Evolutionary conservation across 495 filamentous ascomycete species (phyloP), one percentile per base, ranked within the genome.

Genomic region (Xylaria cubensis): DNA sequence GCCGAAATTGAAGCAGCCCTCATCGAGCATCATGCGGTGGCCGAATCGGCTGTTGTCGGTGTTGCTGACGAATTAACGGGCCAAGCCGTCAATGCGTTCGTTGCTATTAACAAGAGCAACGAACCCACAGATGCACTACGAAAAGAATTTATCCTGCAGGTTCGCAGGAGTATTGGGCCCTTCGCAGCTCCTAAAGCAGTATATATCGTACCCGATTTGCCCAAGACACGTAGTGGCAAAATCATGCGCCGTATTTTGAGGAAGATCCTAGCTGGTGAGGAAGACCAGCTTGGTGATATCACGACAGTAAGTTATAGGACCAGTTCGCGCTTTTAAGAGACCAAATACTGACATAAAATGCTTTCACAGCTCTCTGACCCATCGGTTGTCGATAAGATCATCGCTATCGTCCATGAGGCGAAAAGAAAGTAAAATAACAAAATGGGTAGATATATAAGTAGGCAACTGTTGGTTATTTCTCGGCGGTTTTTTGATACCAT

Each of bases 1-100:
- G 96, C 96, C 58, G 96, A 99, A 82, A 98, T 99, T 73, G 96
- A 99, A 83, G 96, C 96, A 41, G 96, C 96, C 24, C 88, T 99
- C 50, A 90, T 99, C 72, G 96, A 98, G 86, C 93, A 98, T 80
- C 87, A 88, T 73, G 85, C 91, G 74, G 93, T 98, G 64, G 95
- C 94, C 68, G 96, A 99, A 85, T 93, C 97, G 19, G 97, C 97
- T 46, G 96, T 98, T 21, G 96, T 99, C 65, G 96, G 97, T 80
- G 90, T 98, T 72, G 81, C 88, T 56, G 96, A 99, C 74, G 96
- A 98, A 80, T 86, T 98, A 42, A 97, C 94, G 12, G 96, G 96
- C 64, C 97, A 98, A 85, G 93, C 97, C 6, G 95, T 98, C 81
- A 98, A 97, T 77, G 96, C 96, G 44, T 99, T 99, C 72, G 96